Evolutionary conservation across 345 rosid species (phyloP).

Genomic region (Populus deltoides): DNA sequence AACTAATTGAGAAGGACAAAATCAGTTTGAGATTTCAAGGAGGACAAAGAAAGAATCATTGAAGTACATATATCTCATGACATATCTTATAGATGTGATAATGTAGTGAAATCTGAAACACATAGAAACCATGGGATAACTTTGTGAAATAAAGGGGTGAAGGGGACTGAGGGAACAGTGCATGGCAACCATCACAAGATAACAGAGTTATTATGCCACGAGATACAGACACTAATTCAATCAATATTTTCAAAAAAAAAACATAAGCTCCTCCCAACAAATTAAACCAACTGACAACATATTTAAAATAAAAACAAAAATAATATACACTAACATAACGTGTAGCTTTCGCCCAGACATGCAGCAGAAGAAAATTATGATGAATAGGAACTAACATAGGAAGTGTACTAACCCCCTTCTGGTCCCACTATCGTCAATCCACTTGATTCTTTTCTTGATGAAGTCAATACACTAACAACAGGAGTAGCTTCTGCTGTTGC

Average conservation of each 20-base stretch:
- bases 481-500: slow-evolving; percentile 83
- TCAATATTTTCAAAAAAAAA: background rate
- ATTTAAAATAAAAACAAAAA: background rate
- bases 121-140: background rate
- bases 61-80: background rate
- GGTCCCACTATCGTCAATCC: slow-evolving; percentile 76
- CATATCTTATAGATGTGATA: background rate
- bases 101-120: background rate
- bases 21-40: background rate
- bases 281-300: background rate
- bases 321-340: background rate
- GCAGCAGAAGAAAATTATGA: background rate
- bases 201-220: background rate
- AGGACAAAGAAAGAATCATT: background rate
- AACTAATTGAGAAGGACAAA: background rate
- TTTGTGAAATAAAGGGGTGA: background rate
- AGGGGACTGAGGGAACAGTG: background rate
- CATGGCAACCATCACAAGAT: background rate
- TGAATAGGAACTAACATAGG: background rate
- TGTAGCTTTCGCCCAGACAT: background rate
- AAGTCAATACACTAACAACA: slow-evolving; percentile 49
- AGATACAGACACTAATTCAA: background rate
- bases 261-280: background rate
- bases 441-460: slow-evolving; percentile 43
- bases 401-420: slow-evolving; percentile 67